Conservation (phyloP, 2,329 filamentous ascomycete genomes). For the Epichloe sibirici region DNA sequence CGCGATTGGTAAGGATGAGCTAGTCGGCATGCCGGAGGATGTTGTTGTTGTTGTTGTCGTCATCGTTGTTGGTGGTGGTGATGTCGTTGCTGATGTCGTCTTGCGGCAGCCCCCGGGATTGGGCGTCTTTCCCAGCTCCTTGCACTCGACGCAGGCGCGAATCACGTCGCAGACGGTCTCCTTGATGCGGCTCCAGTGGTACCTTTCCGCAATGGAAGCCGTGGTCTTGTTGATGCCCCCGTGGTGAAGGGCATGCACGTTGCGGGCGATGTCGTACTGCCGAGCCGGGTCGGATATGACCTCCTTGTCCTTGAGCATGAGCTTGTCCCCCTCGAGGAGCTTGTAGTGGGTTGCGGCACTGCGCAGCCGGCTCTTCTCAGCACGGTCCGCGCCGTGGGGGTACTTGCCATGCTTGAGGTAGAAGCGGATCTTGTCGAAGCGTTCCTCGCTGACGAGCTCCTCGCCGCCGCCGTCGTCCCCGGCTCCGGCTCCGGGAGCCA, state of each 20-base stretch:
- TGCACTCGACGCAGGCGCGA: conserved; percentile 81
- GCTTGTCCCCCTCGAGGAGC: conserved; percentile 60
- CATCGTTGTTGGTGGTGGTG: neutral
- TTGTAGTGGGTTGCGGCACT: conserved; percentile 95
- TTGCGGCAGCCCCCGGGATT: conserved; percentile 17
- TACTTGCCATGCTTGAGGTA: conserved; percentile 94
- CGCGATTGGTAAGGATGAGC: neutral
- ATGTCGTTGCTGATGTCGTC: neutral
- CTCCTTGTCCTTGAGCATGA: conserved; percentile 97
- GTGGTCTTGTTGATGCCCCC: conserved; percentile 98
- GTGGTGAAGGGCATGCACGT: conserved; percentile 63
- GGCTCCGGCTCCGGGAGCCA: conserved; percentile 22
- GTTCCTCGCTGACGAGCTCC: conserved; percentile 83
- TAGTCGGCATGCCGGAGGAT: neutral
- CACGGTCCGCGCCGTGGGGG: conserved; percentile 81
- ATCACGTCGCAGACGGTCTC: conserved; percentile 94
- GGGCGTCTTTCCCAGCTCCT: conserved; percentile 56
- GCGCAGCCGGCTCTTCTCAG: conserved; percentile 87
- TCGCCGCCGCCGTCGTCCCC: conserved; percentile 42
- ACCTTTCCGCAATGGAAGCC: conserved; percentile 81
- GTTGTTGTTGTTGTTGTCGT: neutral
- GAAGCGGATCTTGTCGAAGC: conserved; percentile 97
- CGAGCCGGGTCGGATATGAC: conserved; percentile 81
- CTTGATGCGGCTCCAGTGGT: conserved; percentile 97
- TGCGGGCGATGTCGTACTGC: conserved; percentile 80